Base-by-base conservation (phyloP, 441 rosid species). In the Arabidopsis lyrata region DNA sequence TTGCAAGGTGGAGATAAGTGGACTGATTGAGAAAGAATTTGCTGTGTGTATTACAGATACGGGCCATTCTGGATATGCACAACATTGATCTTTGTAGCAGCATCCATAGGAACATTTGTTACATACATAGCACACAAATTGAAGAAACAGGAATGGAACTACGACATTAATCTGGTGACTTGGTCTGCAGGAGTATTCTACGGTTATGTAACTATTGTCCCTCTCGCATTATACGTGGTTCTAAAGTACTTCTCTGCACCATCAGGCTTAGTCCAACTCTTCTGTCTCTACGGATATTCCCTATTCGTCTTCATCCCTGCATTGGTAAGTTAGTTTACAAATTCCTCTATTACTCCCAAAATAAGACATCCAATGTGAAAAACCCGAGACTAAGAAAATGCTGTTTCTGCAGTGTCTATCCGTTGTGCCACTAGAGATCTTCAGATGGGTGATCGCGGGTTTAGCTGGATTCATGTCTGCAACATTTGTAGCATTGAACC, bases 41-140 rank as follows among this genome's bases (percentile, higher is more conserved):
- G 20, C 2, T 42, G 13, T 3, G 95, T 86, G 78, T 85, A 82
- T 77, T 91, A 84, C 84, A 95, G 98, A 83, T 95, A 95, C 48
- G 98, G 99, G 60, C 98, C 99, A 31, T 95, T 95, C 72, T 95
- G 99, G 99, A 95, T 95, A 77, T 95, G 98, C 83, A 87, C 91
- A 20, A 91, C 95, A 48, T 86, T 95, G 72, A 93, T 95, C 49
- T 95, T 95, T 65, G 99, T 95, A 29, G 97, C 98, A 29, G 98
- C 98, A 14, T 77, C 98, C 18, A 95, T 95, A 60, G 93, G 99
- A 38, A 95, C 99, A 50, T 91, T 95, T 54, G 98, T 95, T 65
- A 93, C 99, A 8, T 95, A 93, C 79, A 67, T 95, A 75, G 97
- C 99, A 20, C 97, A 93, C 88, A 93, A 91, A 79, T 81, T 89